Evolutionary conservation across 352 stramenopile genomes (phyloP).

Genomic region (Phytopythium chamaehyphon): DNA sequence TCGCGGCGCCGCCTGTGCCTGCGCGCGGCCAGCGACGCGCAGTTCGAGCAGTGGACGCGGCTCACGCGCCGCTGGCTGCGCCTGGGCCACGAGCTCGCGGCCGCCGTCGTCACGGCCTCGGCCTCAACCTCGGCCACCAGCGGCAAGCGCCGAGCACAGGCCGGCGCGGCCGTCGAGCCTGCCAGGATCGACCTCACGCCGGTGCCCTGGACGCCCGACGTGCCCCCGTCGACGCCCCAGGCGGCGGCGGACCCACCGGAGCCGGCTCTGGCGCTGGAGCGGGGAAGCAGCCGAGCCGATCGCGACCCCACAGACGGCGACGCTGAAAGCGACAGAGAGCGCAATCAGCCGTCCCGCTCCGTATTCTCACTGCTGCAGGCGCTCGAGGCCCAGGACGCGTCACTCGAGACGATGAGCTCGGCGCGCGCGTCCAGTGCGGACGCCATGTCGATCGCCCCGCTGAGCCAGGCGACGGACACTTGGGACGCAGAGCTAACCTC

Average conservation of each 20-base stretch:
- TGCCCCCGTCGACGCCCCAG: constrained; percentile 2
- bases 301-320: background rate
- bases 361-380: constrained; percentile 2
- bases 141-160: background rate
- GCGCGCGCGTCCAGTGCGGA: background rate
- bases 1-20: background rate
- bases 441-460: background rate
- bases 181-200: background rate
- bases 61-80: constrained; percentile 3
- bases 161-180: background rate
- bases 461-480: background rate
- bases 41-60: constrained; percentile 6
- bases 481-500: too few species aligned
- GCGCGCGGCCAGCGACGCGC: constrained; percentile 5
- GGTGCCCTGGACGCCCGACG: background rate
- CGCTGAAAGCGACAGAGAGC: background rate
- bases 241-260: too few species aligned
- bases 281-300: background rate
- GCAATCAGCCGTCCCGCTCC: background rate
- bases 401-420: constrained; percentile 3
- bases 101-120: constrained; percentile 2
- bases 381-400: constrained; percentile 1
- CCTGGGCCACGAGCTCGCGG: constrained; percentile 3
- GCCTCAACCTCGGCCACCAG: constrained; percentile 1
- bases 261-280: too few species aligned